Evolutionary conservation across 352 stramenopile species (phyloP).

Genomic region (Halophytophthora batemanensis): DNA sequence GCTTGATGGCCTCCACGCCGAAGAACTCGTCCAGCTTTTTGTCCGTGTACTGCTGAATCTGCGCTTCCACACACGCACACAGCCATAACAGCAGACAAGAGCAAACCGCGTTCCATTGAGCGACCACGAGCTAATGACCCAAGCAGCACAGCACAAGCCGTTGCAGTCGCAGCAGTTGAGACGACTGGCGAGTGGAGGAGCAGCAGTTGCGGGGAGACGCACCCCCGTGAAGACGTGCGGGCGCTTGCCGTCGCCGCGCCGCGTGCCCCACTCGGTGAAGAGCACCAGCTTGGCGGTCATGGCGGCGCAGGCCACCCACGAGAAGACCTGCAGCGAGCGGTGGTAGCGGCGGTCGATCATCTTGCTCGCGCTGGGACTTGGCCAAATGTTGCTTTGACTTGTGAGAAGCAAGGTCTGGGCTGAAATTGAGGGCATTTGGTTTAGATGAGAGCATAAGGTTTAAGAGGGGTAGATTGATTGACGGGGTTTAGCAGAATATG

Average conservation of each 20-base stretch:
- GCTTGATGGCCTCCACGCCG: slow-evolving; percentile 65
- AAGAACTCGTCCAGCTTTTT: slow-evolving; percentile 87
- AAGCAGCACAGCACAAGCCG: background rate
- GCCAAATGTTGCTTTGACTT: no score
- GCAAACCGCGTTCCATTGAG: slow-evolving; percentile 4
- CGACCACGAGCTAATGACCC: slow-evolving; percentile 1
- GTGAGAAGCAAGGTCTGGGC: no score
- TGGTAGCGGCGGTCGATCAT: slow-evolving; percentile 88
- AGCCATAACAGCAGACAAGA: background rate
- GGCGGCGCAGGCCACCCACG: slow-evolving; percentile 68
- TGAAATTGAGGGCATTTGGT: no score
- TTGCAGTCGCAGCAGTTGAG: no score
- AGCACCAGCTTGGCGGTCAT: slow-evolving; percentile 84
- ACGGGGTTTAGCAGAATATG: no score
- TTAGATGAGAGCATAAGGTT: no score
- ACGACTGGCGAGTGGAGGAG: background rate
- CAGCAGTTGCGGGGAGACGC: slow-evolving; percentile 8
- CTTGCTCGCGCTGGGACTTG: slow-evolving; percentile 1
- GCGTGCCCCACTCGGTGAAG: slow-evolving; percentile 78
- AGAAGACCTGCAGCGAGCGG: slow-evolving; percentile 82
- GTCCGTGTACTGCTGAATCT: slow-evolving; percentile 76
- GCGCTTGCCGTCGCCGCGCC: slow-evolving; percentile 39
- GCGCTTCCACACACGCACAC: no score
- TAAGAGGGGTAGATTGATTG: no score
- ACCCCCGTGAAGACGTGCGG: slow-evolving; percentile 81